phyloP scores from a whole-genome alignment of 805 yeast genomes.

The Wickerhamomyces ciferrii region DNA sequence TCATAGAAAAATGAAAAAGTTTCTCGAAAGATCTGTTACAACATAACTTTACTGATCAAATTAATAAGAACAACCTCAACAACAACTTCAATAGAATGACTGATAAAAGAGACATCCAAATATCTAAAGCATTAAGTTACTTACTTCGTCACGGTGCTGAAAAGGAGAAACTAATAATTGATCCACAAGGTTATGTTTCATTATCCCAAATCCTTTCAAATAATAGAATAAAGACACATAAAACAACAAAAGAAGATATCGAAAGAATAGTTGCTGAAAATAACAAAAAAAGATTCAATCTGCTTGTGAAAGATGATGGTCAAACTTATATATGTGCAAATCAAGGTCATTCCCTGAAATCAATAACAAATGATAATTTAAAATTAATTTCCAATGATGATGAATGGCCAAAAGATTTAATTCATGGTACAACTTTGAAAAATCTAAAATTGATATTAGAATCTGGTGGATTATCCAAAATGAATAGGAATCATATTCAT shows the following conservation, averaged over 20 bases:
- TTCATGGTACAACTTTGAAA: slow-evolving; percentile 72
- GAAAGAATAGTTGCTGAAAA: slow-evolving; percentile 55
- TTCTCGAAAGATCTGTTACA: not conserved
- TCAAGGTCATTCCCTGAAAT: slow-evolving; percentile 80
- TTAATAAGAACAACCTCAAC: not conserved
- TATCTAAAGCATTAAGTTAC: slow-evolving; percentile 73
- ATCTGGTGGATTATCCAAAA: slow-evolving; percentile 53
- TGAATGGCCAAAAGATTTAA: slow-evolving; percentile 46
- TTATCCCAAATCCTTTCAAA: slow-evolving; percentile 49
- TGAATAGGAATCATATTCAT: slow-evolving; percentile 85
- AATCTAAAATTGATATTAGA: slow-evolving; percentile 43
- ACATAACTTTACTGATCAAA: no score
- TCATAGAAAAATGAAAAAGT: not conserved
- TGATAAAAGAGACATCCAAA: slow-evolving; percentile 39
- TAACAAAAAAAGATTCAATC: slow-evolving; percentile 64
- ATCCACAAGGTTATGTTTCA: slow-evolving; percentile 59
- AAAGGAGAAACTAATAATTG: slow-evolving; percentile 60
- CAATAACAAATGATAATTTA: slow-evolving; percentile 37
- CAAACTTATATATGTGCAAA: slow-evolving; percentile 64
- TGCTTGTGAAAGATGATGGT: slow-evolving; percentile 27
- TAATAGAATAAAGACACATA: slow-evolving; percentile 50
- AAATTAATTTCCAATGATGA: slow-evolving; percentile 27
- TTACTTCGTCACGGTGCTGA: slow-evolving; percentile 83
- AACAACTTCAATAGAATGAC: slow-evolving; percentile 2
- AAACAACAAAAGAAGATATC: slow-evolving; percentile 54